A percentile compares a stretch with the other conserved stretches of the same genome.
These are phyloP conservation scores for Fusarium zealandicum DNA, from an alignment of 2,329 filamentous ascomycete species.

Conservation along the genomic window DNA sequence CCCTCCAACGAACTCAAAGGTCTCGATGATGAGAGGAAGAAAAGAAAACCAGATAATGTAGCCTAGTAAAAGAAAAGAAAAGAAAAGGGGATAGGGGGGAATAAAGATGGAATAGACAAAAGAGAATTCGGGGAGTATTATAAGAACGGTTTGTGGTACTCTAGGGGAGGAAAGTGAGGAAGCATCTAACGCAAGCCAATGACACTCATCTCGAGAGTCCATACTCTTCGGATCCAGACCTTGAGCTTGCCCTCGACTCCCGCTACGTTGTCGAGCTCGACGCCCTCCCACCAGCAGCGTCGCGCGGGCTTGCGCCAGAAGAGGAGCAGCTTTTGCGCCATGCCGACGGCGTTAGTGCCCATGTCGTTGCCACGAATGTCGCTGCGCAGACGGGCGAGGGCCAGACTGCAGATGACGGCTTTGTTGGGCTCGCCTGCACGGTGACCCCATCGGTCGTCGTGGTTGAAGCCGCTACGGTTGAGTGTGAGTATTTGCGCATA, in stretches of 20 bases:
- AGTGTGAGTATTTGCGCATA: neutral
- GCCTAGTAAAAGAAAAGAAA: conserved; percentile 24
- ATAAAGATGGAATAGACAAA: conserved; percentile 34
- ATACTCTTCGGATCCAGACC: conserved; percentile 97
- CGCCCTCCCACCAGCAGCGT: conserved; percentile 98
- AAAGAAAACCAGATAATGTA: conserved; percentile 14
- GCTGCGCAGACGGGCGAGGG: conserved; percentile 88
- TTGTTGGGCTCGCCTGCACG: conserved; percentile 98
- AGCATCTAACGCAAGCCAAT: conserved; percentile 75
- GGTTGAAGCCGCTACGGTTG: conserved; percentile 86
- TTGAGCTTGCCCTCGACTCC: conserved; percentile 92
- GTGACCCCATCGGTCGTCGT: conserved; percentile 94
- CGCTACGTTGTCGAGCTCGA: conserved; percentile 87
- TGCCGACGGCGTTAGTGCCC: conserved; percentile 83
- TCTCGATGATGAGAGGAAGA: conserved; percentile 26
- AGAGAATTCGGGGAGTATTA: conserved; percentile 19
- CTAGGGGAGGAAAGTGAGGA: conserved; percentile 1
- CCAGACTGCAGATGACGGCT: conserved; percentile 96
- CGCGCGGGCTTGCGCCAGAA: conserved; percentile 98
- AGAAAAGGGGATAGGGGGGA: conserved; percentile 11
- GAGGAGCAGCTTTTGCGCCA: conserved; percentile 96
- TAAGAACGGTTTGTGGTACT: conserved; percentile 11
- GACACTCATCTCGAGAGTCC: conserved; percentile 98
- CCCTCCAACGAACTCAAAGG: conserved; percentile 20
- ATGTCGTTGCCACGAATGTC: conserved; percentile 84